phyloP scores from a whole-genome alignment of 306 rosid species.

The Vigna reflexopilosa region DNA sequence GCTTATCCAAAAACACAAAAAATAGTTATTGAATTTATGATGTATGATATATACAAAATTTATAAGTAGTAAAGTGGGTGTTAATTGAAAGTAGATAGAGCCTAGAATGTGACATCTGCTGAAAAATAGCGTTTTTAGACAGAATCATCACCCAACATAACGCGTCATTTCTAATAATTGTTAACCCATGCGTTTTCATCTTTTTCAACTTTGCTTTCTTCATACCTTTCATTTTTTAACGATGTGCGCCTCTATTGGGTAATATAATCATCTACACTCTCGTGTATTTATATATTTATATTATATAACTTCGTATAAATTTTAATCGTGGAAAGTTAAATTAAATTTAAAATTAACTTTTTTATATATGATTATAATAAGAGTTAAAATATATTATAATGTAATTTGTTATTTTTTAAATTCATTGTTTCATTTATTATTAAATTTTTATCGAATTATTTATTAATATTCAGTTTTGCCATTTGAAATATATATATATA shows the following conservation, averaged over 20 bases:
- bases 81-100: neutral
- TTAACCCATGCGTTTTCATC: constrained; percentile 17
- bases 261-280: neutral
- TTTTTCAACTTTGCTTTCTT: constrained; percentile 59
- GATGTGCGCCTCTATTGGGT: constrained; percentile 20
- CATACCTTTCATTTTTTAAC: constrained; percentile 46
- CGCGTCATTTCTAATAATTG: constrained; percentile 29
- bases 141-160: constrained; percentile 52
- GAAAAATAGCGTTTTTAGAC: constrained; percentile 14
- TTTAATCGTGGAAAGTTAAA: too few relatives aligned
- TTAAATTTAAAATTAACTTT: too few relatives aligned
- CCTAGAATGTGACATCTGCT: constrained; percentile 32
- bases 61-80: neutral
- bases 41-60: neutral
- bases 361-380: too few relatives aligned
- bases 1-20: neutral
- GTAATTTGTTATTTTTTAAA: too few relatives aligned
- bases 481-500: too few relatives aligned
- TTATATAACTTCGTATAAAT: too few relatives aligned
- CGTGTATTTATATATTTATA: too few relatives aligned
- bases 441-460: too few relatives aligned
- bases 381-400: too few relatives aligned
- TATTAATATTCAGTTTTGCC: too few relatives aligned
- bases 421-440: too few relatives aligned
- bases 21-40: neutral